Evolutionary conservation across 768 basidiomycete genomes (phyloP).

Genomic region (Pulveroboletus sp.): DNA sequence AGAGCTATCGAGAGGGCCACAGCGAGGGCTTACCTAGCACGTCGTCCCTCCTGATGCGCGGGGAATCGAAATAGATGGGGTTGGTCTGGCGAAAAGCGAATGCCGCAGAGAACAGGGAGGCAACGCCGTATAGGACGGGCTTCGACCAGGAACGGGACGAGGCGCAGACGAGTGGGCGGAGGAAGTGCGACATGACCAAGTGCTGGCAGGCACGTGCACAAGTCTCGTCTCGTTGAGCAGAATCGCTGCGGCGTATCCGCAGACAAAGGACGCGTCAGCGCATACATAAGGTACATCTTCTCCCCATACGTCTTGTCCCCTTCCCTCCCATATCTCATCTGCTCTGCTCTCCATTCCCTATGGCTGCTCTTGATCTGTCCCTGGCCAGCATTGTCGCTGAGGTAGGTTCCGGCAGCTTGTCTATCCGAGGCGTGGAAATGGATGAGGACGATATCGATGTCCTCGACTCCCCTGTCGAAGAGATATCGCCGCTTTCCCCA

Average conservation of each 20-base stretch:
- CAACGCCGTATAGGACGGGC: slow-evolving; percentile 31
- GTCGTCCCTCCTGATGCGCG: slow-evolving; percentile 15
- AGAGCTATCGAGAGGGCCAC: not conserved
- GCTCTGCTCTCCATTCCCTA: slow-evolving; percentile 19
- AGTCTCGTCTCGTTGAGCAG: not conserved
- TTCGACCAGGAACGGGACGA: slow-evolving; percentile 11
- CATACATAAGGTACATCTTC: slow-evolving; percentile 5
- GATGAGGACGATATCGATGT: slow-evolving; percentile 54
- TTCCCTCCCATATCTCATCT: slow-evolving; percentile 10
- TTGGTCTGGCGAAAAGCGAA: slow-evolving; percentile 25
- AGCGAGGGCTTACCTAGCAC: slow-evolving; percentile 18
- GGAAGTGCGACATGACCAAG: slow-evolving; percentile 8
- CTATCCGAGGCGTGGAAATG: slow-evolving; percentile 36
- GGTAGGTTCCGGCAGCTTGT: slow-evolving; percentile 19
- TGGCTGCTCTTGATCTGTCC: slow-evolving; percentile 20
- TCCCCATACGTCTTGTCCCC: slow-evolving; percentile 24
- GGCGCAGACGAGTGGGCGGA: not conserved
- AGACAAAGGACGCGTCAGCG: slow-evolving; percentile 29
- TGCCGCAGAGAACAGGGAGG: slow-evolving; percentile 29
- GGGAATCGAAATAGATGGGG: slow-evolving; percentile 44
- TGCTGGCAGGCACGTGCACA: slow-evolving; percentile 10
- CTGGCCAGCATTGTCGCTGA: slow-evolving; percentile 24
- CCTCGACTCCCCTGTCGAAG: slow-evolving; percentile 38
- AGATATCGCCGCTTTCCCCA: slow-evolving; percentile 13
- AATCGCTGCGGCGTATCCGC: not conserved